Conservation (phyloP, 2,329 filamentous ascomycete genomes). For the Colletotrichum sidae region DNA sequence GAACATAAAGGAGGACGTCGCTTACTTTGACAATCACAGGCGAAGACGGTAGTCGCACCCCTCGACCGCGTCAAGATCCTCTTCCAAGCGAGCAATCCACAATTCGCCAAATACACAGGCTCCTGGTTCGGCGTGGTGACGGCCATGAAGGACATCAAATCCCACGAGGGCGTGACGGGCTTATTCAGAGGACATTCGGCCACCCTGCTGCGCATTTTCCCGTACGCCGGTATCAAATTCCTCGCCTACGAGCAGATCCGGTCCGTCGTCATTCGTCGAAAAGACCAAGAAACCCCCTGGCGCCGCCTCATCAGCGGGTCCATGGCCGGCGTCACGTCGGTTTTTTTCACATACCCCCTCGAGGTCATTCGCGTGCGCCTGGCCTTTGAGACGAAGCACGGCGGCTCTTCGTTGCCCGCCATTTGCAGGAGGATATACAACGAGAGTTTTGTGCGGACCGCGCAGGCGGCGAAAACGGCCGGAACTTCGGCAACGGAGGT, state of each 20-base stretch:
- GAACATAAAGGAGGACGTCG: conserved; percentile 2
- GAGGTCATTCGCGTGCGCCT: conserved; percentile 93
- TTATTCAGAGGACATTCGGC: conserved; percentile 95
- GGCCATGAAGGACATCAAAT: conserved; percentile 87
- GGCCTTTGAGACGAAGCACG: conserved; percentile 91
- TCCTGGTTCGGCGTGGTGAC: conserved; percentile 87
- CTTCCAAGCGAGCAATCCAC: conserved; percentile 94
- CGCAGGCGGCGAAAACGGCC: conserved; percentile 46
- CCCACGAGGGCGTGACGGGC: conserved; percentile 77
- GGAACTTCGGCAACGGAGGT: conserved; percentile 55
- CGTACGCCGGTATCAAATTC: conserved; percentile 98
- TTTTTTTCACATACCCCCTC: conserved; percentile 95
- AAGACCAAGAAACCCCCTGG: conserved; percentile 81
- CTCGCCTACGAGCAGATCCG: conserved; percentile 97
- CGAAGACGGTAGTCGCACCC: conserved; percentile 94
- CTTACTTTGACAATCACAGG: conserved; percentile 62
- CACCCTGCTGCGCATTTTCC: conserved; percentile 93
- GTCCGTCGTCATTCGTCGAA: conserved; percentile 76
- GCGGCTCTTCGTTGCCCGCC: conserved; percentile 75
- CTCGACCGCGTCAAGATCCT: conserved; percentile 99
- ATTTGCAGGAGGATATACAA: conserved; percentile 91
- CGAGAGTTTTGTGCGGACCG: conserved; percentile 67
- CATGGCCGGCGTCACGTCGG: conserved; percentile 85
- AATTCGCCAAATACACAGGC: conserved; percentile 92
- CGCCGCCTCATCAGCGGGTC: conserved; percentile 81